These are phyloP conservation scores for Annona cherimola DNA, from an alignment of 164 flowering plant genomes.

Conservation along the genomic window DNA sequence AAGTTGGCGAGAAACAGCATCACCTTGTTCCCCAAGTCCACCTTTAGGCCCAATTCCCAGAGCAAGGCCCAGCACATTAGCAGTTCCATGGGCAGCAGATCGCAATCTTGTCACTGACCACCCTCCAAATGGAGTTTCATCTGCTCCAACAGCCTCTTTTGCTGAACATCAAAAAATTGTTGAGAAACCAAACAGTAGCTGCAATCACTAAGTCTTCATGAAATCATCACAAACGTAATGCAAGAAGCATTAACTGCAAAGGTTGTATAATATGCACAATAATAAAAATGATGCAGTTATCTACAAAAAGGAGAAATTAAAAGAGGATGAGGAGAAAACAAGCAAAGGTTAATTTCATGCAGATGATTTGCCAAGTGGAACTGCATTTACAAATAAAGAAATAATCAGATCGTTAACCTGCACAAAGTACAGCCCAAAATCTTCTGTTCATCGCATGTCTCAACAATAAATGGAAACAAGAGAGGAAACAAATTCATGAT, in stretches of 20 bases:
- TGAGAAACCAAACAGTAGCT: not conserved
- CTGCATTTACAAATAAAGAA: not conserved
- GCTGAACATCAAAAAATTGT: slow-evolving; percentile 36
- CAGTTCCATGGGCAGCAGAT: slow-evolving; percentile 91
- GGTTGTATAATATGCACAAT: not conserved
- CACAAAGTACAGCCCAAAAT: too few relatives aligned
- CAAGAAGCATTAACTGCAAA: not conserved
- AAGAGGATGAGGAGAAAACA: not conserved
- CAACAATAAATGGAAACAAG: not conserved
- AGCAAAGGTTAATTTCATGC: not conserved
- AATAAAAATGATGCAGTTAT: not conserved
- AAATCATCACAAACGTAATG: not conserved
- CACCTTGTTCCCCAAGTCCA: slow-evolving; percentile 94
- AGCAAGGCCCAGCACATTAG: slow-evolving; percentile 62
- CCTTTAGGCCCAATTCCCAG: slow-evolving; percentile 89
- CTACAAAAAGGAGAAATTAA: not conserved
- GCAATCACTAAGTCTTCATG: not conserved
- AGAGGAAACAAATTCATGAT: not conserved
- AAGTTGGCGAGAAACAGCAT: slow-evolving; percentile 84
- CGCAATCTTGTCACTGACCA: slow-evolving; percentile 97
- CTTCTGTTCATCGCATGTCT: not conserved
- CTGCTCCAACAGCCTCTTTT: slow-evolving; percentile 94
- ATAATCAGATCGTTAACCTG: too few relatives aligned
- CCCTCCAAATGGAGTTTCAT: slow-evolving; percentile 84
- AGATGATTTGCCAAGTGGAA: not conserved